phyloP scores from a whole-genome alignment of 495 filamentous ascomycete genomes.

The Bryoglossum gracile region DNA sequence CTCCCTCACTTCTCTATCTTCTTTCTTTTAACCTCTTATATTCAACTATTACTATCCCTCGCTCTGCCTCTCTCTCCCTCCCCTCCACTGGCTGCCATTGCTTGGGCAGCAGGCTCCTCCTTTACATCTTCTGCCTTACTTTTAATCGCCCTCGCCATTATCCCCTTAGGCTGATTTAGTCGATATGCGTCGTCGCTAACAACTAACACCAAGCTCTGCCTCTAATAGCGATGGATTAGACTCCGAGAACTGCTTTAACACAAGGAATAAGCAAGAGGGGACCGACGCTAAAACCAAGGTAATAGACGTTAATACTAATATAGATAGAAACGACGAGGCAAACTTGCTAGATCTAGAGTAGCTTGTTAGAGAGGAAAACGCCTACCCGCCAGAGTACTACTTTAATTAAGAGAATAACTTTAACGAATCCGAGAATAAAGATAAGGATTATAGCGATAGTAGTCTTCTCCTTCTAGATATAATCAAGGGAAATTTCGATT shows the following conservation, averaged over 20 bases:
- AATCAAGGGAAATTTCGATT: not conserved
- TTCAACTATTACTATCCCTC: constrained; percentile 6
- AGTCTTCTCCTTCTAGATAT: not conserved
- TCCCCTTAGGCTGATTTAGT: not conserved
- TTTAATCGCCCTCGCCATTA: too few species aligned
- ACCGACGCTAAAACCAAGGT: not conserved
- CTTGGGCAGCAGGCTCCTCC: too few species aligned
- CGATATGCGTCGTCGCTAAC: not conserved
- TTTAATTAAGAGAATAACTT: not conserved
- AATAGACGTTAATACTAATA: not conserved
- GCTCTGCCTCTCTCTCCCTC: constrained; percentile 8
- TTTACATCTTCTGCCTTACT: too few species aligned
- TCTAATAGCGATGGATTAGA: constrained; percentile 1
- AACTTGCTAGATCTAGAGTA: constrained; percentile 9
- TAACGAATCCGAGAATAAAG: not conserved
- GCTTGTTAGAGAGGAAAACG: not conserved
- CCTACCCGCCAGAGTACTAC: not conserved
- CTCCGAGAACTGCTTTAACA: constrained; percentile 5
- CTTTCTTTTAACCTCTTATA: constrained; percentile 13
- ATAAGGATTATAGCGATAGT: not conserved
- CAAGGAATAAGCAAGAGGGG: not conserved
- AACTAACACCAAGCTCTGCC: not conserved
- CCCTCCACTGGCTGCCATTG: too few species aligned
- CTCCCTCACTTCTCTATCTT: constrained; percentile 11
- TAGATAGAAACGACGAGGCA: too few species aligned